A percentile compares a stretch with the other conserved stretches of the same genome.
These are phyloP conservation scores for Brachypodium distachyon DNA, from an alignment of 202 grass and related monocot species.

Conservation along the genomic window DNA sequence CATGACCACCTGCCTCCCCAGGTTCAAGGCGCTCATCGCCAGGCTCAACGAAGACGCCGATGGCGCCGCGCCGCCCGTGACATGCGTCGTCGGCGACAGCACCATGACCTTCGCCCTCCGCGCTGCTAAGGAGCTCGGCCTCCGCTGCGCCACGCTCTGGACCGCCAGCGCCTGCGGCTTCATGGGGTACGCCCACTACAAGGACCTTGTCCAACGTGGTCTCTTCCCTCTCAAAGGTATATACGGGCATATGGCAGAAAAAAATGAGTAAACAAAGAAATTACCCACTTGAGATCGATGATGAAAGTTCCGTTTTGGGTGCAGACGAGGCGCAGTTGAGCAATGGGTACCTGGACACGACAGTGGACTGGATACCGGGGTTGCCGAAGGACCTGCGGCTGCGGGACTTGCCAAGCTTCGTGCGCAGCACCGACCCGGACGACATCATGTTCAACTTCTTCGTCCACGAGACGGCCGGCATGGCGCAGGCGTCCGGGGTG, in stretches of 20 bases:
- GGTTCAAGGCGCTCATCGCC: no score
- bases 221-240: slow-evolving; percentile 34
- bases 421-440: slow-evolving; percentile 23
- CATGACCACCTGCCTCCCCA: no score
- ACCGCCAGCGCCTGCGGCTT: no score
- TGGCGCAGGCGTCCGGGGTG: slow-evolving; percentile 10
- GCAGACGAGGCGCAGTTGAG: no score
- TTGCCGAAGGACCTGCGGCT: background rate
- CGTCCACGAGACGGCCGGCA: slow-evolving; percentile 2
- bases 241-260: no score
- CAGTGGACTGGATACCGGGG: slow-evolving; percentile 26
- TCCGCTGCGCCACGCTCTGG: slow-evolving; percentile 29
- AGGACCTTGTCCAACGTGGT: slow-evolving; percentile 21
- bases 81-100: no score
- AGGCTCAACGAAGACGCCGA: no score
- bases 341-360: slow-evolving; percentile 4
- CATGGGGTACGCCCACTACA: slow-evolving; percentile 30
- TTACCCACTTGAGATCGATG: no score
- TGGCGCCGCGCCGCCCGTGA: no score
- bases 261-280: no score
- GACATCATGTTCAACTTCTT: slow-evolving; percentile 40
- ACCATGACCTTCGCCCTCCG: slow-evolving; percentile 19
- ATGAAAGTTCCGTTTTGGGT: no score
- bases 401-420: slow-evolving; percentile 36
- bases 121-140: slow-evolving; percentile 20